Evolutionary conservation across 2,329 filamentous ascomycete species (phyloP).

Genomic region (Elsinoe fawcettii): DNA sequence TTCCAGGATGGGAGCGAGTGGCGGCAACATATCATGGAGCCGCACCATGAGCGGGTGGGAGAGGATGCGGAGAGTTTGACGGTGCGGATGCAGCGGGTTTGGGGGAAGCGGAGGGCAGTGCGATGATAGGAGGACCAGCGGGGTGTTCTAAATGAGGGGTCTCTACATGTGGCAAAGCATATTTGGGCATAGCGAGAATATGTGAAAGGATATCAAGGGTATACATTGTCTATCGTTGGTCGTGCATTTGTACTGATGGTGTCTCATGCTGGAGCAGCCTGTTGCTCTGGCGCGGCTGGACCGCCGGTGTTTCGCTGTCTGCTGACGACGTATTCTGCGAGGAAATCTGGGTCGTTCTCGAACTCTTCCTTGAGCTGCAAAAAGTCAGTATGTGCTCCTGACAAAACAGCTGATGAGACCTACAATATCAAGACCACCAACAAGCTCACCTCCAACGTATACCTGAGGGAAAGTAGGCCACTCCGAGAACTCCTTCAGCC

Average conservation of each 20-base stretch:
- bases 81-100: neutral
- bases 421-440: constrained; percentile 94
- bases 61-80: neutral
- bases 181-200: neutral
- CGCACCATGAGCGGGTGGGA: constrained; percentile 22
- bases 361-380: constrained; percentile 86
- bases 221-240: constrained; percentile 7
- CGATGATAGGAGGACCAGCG: too few relatives aligned
- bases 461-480: constrained; percentile 98
- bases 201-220: neutral
- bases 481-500: constrained; percentile 93
- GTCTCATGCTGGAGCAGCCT: constrained; percentile 20
- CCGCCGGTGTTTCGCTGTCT: constrained; percentile 23
- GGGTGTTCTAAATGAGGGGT: too few relatives aligned
- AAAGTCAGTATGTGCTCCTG: constrained; percentile 22
- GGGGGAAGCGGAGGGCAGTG: neutral
- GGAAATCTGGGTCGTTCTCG: constrained; percentile 71
- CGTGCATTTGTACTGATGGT: neutral
- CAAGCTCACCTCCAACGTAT: constrained; percentile 82
- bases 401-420: constrained; percentile 33
- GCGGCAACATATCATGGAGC: constrained; percentile 21
- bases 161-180: neutral
- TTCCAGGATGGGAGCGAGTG: constrained; percentile 23
- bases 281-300: constrained; percentile 21
- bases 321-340: constrained; percentile 58